phyloP scores from a whole-genome alignment of 2,329 filamentous ascomycete species.

The Colletotrichum plurivorum region DNA sequence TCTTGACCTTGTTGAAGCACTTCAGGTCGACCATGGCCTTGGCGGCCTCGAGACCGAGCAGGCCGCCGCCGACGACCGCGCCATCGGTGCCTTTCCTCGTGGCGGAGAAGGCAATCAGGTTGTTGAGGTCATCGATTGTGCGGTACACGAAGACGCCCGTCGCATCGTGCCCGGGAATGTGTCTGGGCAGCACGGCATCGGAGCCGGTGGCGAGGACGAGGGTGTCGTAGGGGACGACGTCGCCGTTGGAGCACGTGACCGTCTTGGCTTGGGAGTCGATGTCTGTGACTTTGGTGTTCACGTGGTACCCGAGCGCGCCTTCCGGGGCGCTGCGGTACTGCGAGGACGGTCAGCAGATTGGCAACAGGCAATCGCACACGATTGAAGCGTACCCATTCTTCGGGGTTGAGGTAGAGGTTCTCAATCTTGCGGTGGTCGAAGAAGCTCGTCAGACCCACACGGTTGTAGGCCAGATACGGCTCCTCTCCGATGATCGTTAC shows the following conservation, averaged over 20 bases:
- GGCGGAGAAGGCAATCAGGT: constrained; percentile 80
- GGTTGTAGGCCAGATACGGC: constrained; percentile 89
- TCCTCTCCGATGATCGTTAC: constrained; percentile 92
- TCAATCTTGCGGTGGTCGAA: constrained; percentile 89
- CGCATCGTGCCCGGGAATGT: constrained; percentile 84
- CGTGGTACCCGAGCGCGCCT: constrained; percentile 79
- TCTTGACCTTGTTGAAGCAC: constrained; percentile 79
- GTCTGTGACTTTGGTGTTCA: constrained; percentile 79
- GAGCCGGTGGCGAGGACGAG: constrained; percentile 90
- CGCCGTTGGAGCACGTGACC: constrained; percentile 79
- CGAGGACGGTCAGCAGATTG: constrained; percentile 11
- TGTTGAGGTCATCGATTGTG: constrained; percentile 85
- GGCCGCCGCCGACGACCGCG: constrained; percentile 85
- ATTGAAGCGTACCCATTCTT: constrained; percentile 77
- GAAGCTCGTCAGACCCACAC: constrained; percentile 89
- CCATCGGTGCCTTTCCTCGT: constrained; percentile 77
- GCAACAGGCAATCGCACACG: too few relatives aligned
- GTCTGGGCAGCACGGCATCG: constrained; percentile 79
- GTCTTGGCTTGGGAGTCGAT: constrained; percentile 76
- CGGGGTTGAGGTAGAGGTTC: constrained; percentile 88
- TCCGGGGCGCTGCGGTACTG: constrained; percentile 78
- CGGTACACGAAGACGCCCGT: constrained; percentile 91
- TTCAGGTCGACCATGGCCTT: constrained; percentile 93
- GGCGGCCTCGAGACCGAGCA: constrained; percentile 89
- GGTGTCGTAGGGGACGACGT: constrained; percentile 81